Percentiles rank a stretch among this genome's conserved stretches.
These are phyloP conservation scores for Podospora bellae-mahoneyi DNA, from an alignment of 495 filamentous ascomycete species.

Conservation along the genomic window DNA sequence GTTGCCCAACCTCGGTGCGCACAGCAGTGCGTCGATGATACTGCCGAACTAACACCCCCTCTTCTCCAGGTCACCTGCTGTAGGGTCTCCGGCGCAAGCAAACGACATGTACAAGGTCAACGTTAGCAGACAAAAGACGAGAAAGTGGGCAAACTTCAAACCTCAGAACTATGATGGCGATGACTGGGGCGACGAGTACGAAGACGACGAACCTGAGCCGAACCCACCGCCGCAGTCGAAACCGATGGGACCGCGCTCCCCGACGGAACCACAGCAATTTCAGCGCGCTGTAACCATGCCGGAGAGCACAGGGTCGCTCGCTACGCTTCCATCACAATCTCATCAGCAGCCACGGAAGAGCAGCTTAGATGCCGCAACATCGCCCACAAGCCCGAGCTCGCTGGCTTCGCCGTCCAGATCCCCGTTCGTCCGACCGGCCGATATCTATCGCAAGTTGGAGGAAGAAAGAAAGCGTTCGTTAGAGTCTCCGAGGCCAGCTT, in stretches of 20 bases:
- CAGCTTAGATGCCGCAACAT: conserved; percentile 49
- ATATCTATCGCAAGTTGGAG: conserved; percentile 72
- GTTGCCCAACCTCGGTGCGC: conserved; percentile 10
- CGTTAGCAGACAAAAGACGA: conserved; percentile 85
- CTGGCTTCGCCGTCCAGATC: conserved; percentile 38
- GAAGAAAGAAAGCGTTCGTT: conserved; percentile 56
- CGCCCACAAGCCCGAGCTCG: conserved; percentile 27
- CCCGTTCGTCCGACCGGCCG: conserved; percentile 69
- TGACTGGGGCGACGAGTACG: conserved; percentile 86
- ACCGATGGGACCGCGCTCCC: conserved; percentile 25
- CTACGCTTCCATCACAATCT: conserved; percentile 37
- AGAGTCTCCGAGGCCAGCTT: conserved; percentile 49
- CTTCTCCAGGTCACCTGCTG: conserved; percentile 30
- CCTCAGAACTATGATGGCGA: conserved; percentile 84
- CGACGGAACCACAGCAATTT: conserved; percentile 13
- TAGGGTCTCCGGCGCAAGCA: conserved; percentile 23
- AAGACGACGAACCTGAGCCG: conserved; percentile 57
- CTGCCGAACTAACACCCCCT: neutral
- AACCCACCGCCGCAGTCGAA: conserved; percentile 32
- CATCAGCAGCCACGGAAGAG: conserved; percentile 53
- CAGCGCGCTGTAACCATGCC: conserved; percentile 18
- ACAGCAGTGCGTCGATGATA: conserved; percentile 1
- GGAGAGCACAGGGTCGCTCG: conserved; percentile 19
- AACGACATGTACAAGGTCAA: conserved; percentile 59
- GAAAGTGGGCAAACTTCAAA: conserved; percentile 92